Evolutionary conservation across 2,329 filamentous ascomycete species (phyloP), one percentile per base, ranked within the genome.

Genomic region (Stemphylium beticola): DNA sequence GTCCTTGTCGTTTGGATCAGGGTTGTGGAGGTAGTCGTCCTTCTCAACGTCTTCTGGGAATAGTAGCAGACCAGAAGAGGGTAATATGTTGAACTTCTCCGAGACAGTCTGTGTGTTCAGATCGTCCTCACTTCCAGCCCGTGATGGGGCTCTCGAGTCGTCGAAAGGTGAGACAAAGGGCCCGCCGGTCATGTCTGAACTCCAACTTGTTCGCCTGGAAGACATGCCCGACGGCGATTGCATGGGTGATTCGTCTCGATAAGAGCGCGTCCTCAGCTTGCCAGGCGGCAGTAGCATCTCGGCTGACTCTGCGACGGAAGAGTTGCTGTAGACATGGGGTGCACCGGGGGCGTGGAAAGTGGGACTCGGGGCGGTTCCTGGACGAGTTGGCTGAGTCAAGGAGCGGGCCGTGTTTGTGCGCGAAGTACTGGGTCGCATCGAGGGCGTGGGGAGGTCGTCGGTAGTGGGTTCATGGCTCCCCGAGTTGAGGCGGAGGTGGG

Each of bases 21-120:
- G 88, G 64, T 90, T 89, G 69, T 91, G 88, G 58, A 91, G 67
- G 60, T 84, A 87, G 67, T 91, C 88, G 68, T 91, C 88, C 65
- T 89, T 89, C 71, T 91, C 88, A 18, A 89, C 84, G 67, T 90
- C 87, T 69, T 90, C 86, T 0, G 87, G 88, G 63, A 87, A 90
- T 17, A 90, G 75, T 36, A 91, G 71, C 47, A 90, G 74, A 5
- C 86, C 86, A 12, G 86, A 84, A 2, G 85, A 87, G 0, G 88
- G 87, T 69, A 85, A 79, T 48, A 91, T 90, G 67, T 89, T 89
- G 73, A 87, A 90, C 73, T 90, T 90, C 67, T 89, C 86, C 14
- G 86, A 85, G 3, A 90, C 87, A 1, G 87, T 90, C 75, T 90
- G 87, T 0, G 87, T 90, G 66, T 89, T 90, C 48, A 89, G 46